Base-by-base conservation (phyloP, 306 rosid species). In the Oemleria cerasiformis region DNA sequence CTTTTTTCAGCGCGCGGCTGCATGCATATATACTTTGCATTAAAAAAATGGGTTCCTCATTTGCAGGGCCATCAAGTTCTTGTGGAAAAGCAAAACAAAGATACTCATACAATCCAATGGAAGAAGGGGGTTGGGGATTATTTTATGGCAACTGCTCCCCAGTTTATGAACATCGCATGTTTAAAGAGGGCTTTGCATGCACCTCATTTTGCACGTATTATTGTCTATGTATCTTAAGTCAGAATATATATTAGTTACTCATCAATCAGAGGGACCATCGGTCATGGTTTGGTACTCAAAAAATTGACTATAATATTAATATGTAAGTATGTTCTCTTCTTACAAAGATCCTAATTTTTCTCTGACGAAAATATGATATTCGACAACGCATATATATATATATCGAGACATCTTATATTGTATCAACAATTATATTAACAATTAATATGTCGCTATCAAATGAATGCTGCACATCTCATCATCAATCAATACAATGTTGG, bases 71-170 rank as follows among this genome's bases (percentile, higher is more conserved):
- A 30, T 50, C 65, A 63, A 63, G 50, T 64, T 40, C 11, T 44
- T 6, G 25, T 48, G 23, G 23, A 36, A 78, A 77, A 64, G 53
- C 43, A 36, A 72, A 44, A 49, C 77, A 38, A 74, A 51, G 44
- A 77, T 79, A 63, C 44, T 71, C 49, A 64, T 50, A 21, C 5
- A 74, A 68, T 68, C 67, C 61, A 59, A 48, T 30, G 50, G 34
- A 66, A 39, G 8, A 36, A 69, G 60, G 41, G 41, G 21, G 41
- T 67, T 54, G 14, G 30, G 11, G 68, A 39, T 68, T 48, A 66
- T 60, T 65, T 51, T 30, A 67, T 66, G 23, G 53, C 59, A 57
- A 20, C 3, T 76, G 84, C 55, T 80, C 82, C 87, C 78, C 39
- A 9, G 17, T 63, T 63, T 42, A 60, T 65, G 56, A 79, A 79